Conservation (phyloP, 2,329 filamentous ascomycete species). For the Chrysoporthe austroafricana region DNA sequence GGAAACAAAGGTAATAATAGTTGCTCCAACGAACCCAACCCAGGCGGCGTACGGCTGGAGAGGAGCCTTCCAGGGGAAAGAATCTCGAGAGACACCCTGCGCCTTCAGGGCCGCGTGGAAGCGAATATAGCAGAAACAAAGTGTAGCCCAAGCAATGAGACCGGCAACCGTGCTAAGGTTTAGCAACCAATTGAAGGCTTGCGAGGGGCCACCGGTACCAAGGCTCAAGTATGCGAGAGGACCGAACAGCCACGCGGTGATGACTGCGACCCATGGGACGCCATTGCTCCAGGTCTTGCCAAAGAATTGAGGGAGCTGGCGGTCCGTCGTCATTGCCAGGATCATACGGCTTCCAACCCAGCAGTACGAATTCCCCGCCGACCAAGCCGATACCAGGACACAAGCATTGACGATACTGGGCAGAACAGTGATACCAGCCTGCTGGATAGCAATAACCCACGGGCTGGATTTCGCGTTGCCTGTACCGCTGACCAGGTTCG, state of each 20-base stretch:
- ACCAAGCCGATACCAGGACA: slow-evolving; percentile 44
- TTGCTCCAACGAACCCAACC: slow-evolving; percentile 47
- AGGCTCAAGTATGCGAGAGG: slow-evolving; percentile 57
- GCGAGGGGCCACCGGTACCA: slow-evolving; percentile 47
- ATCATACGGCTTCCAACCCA: slow-evolving; percentile 64
- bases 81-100: slow-evolving; percentile 43
- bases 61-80: slow-evolving; percentile 36
- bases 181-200: slow-evolving; percentile 60
- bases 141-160: slow-evolving; percentile 40
- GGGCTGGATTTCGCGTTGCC: slow-evolving; percentile 30
- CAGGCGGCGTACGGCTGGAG: slow-evolving; percentile 46
- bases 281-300: slow-evolving; percentile 62
- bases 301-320: slow-evolving; percentile 67
- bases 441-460: slow-evolving; percentile 35
- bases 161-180: slow-evolving; percentile 53
- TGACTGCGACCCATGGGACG: slow-evolving; percentile 60
- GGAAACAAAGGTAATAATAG: slow-evolving; percentile 48
- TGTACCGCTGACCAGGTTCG: slow-evolving; percentile 21
- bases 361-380: slow-evolving; percentile 46
- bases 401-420: slow-evolving; percentile 31
- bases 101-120: slow-evolving; percentile 43
- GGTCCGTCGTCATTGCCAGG: slow-evolving; percentile 68
- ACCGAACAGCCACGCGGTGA: slow-evolving; percentile 61
- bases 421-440: slow-evolving; percentile 29
- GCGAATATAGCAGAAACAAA: slow-evolving; percentile 38